Base-by-base conservation (phyloP, 148 eudicot genomes). In the Chenopodium album region DNA sequence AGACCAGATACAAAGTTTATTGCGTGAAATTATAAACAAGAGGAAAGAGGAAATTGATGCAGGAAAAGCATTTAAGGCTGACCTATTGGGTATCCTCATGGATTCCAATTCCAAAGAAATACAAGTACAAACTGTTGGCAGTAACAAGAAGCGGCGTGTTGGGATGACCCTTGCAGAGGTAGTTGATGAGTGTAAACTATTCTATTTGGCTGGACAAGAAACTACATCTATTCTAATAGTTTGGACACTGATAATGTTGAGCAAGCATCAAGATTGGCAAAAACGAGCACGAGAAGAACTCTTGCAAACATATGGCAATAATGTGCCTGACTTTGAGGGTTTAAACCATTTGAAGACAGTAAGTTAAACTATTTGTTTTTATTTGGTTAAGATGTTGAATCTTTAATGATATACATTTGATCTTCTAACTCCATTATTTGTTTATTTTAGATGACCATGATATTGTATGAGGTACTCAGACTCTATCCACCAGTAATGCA, bases 251-350 rank as follows among this genome's bases (percentile, higher is more conserved):
- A 44, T 85, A 31, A 66, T 85, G 71, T 59, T 85, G 54, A 85
- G 87, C 66, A 85, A 81, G 82, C 74, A 85, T 44, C 84, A 81
- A 78, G 84, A 85, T 54, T 81, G 87, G 87, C 87, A 85, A 81
- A 71, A 31, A 29, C 47, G 76, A 78, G 87, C 87, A 14, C 71
- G 84, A 54, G 79, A 85, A 77, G 87, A 85, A 85, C 84, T 85
- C 29, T 29, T 81, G 32, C 68, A 56, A 14, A 56, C 72, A 29
- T 81, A 81, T 54, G 84, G 84, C 19, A 44, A 56, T 74, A 63
- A 73, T 46, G 44, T 78, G 48, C 87, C 87, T 3, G 65, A 78
- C 29, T 85, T 73, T 66, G 87, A 85, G 47, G 76, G 84, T n/a
- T 79, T 85, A 56, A 73, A 11, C 76, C 84, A 81, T 54, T 17